Conservation (phyloP, 257 asterid genomes). For the Fraxinus americana region DNA sequence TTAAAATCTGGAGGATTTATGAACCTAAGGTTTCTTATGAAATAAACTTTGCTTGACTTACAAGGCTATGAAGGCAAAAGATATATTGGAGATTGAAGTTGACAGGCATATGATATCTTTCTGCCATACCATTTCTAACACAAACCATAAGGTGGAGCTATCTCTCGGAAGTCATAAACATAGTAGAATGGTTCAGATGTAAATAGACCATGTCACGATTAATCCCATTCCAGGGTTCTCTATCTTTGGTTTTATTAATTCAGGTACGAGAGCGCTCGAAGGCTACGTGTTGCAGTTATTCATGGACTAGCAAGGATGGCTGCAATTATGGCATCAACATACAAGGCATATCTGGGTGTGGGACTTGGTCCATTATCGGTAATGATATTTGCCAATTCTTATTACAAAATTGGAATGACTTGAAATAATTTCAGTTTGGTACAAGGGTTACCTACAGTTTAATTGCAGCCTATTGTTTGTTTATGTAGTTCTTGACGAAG, state of each 20-base stretch:
- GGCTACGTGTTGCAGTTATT: slow-evolving; percentile 77
- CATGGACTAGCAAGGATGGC: slow-evolving; percentile 99
- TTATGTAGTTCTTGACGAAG: slow-evolving; percentile 73
- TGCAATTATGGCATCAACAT: slow-evolving; percentile 94
- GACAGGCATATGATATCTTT: background rate
- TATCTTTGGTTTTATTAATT: slow-evolving; percentile 26
- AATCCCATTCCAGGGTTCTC: background rate
- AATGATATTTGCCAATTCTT: slow-evolving; percentile 20
- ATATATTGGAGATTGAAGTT: background rate
- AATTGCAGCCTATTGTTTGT: slow-evolving; percentile 10
- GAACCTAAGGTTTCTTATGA: background rate
- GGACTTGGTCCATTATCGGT: slow-evolving; percentile 96
- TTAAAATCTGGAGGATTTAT: background rate
- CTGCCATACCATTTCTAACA: background rate
- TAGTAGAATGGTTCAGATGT: background rate
- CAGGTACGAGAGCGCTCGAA: slow-evolving; percentile 87
- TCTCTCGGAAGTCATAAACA: background rate
- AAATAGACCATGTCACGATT: no score
- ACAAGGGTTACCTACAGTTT: slow-evolving; percentile 6
- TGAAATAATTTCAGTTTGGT: background rate
- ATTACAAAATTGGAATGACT: background rate
- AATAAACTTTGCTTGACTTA: background rate
- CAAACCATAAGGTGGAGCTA: background rate
- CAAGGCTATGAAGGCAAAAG: background rate
- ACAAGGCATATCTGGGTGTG: slow-evolving; percentile 87